Percentiles rank a stretch among this genome's conserved stretches.
Conservation (phyloP, 2,329 filamentous ascomycete genomes). For the Fusarium sp. region DNA sequence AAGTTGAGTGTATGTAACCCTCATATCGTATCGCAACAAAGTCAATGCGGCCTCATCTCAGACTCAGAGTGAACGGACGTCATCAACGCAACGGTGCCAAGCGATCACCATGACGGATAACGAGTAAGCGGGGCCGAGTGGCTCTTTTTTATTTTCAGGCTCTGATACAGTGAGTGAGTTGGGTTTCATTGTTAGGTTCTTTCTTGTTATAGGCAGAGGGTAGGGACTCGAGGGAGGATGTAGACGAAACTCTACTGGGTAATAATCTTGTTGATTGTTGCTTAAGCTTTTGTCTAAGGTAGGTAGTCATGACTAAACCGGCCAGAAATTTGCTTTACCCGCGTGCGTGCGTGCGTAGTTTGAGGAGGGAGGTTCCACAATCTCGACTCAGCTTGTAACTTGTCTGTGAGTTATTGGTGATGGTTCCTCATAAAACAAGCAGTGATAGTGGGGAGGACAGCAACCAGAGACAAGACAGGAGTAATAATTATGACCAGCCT, state of each 20-base stretch:
- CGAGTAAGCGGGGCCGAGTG: constrained; percentile 13
- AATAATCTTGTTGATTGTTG: not conserved
- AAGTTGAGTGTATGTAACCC: not conserved
- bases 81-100: constrained; percentile 21
- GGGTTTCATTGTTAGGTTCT: not conserved
- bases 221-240: not conserved
- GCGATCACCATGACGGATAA: constrained; percentile 22
- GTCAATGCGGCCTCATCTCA: constrained; percentile 20
- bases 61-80: constrained; percentile 14
- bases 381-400: constrained; percentile 17
- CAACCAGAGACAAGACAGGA: not conserved
- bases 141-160: not conserved
- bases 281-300: constrained; percentile 12
- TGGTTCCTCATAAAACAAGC: not conserved
- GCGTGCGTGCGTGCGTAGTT: not conserved
- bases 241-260: constrained; percentile 12
- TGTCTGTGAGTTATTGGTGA: constrained; percentile 16
- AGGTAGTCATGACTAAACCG: not conserved
- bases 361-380: not conserved
- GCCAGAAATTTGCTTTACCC: constrained; percentile 13
- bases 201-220: not conserved
- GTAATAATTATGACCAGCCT: constrained; percentile 11
- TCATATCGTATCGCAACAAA: not conserved
- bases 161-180: not conserved
- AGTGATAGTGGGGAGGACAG: constrained; percentile 10